Base-by-base conservation (phyloP, 192 early-diverging fungal genomes). In the Helicostylum pulchrum region DNA sequence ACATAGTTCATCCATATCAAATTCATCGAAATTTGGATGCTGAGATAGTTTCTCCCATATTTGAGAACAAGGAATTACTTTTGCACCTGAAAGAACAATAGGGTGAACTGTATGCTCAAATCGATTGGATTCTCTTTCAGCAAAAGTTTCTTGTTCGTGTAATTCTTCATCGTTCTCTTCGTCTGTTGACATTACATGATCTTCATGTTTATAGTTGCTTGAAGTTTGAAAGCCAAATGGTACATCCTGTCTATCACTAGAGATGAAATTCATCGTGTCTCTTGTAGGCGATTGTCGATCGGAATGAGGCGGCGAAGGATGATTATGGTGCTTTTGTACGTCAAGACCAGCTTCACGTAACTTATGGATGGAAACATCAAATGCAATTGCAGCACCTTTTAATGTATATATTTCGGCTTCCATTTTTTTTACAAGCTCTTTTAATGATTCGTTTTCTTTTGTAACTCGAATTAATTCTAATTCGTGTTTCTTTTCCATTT, bases 1-100 rank as follows among this genome's bases (percentile, higher is more conserved):
- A 30, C 84, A 85, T 7, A 85, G 58, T 44, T 67, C 48, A 52
- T 81, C 78, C 50, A 80, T 78, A 31, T 83, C 77, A 3, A 78
- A 72, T 50, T 81, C 81, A 51, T 85, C 84, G 62, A 83, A 78
- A 20, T 77, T 78, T 44, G 84, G 84, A 50, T 85, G 84, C 61
- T 83, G 74, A 45, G 77, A 71, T 53, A 85, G 62, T 9, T 71
- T 70, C 57, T 83, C 81, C 84, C 84, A 85, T n/a, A 77, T 77
- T 39, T 83, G 76, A 15, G 71, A 62, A 20, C 71, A 78, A 45
- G 75, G 67, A 17, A 79, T 75, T 0, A 76, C 55, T 47, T 73
- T 72, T 32, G 65, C 70, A 0, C 31, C 68, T 0, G 68, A 42
- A 15, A 43, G n/a, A 34, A 47, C 31, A 4, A 39, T 55, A 14